phyloP scores from a whole-genome alignment of 2,329 filamentous ascomycete species.

The Ophiocordyceps camponoti-leonardi region DNA sequence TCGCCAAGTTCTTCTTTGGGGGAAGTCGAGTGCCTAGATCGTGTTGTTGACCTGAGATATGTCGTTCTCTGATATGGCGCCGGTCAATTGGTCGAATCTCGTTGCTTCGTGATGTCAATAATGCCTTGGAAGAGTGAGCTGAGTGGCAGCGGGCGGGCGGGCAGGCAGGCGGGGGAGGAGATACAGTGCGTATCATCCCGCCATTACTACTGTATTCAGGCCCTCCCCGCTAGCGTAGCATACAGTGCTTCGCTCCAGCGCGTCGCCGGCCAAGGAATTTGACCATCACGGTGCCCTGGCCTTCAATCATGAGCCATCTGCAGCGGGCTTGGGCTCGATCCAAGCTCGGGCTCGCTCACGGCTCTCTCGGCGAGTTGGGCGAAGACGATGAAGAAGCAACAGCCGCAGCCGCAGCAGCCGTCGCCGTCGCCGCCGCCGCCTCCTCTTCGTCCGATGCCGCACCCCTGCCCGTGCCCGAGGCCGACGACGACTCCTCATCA shows the following conservation, averaged over 20 bases:
- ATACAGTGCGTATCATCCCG: neutral
- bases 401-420: constrained; percentile 13
- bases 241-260: neutral
- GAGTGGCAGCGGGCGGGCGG: too few species aligned
- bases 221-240: neutral
- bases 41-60: too few species aligned
- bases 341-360: constrained; percentile 43
- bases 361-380: constrained; percentile 28
- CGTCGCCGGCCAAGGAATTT: neutral
- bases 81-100: too few species aligned
- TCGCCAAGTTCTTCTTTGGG: too few species aligned
- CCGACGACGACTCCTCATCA: constrained; percentile 49
- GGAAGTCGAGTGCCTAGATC: too few species aligned
- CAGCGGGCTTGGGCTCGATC: constrained; percentile 65
- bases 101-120: too few species aligned
- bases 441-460: constrained; percentile 24
- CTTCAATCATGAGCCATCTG: constrained; percentile 58
- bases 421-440: constrained; percentile 13
- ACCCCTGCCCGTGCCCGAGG: constrained; percentile 23
- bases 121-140: too few species aligned
- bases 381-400: neutral
- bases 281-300: neutral
- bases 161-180: too few species aligned
- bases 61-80: too few species aligned
- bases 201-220: neutral